phyloP scores from a whole-genome alignment of 768 basidiomycete species.

The Pleurotus eryngii region DNA sequence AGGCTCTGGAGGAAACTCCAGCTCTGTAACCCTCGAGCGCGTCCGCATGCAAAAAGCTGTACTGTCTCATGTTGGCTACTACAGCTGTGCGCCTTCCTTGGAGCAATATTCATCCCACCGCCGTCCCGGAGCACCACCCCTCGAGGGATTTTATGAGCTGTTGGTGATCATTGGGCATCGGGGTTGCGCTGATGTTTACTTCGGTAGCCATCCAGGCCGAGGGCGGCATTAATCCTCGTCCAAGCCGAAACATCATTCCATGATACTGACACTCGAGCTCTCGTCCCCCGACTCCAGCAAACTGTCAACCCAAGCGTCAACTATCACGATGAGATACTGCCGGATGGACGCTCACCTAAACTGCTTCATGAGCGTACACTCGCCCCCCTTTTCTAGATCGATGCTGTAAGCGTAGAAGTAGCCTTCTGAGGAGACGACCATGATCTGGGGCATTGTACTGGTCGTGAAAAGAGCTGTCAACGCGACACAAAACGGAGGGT shows the following conservation, averaged over 20 bases:
- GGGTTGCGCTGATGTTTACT: too few species aligned
- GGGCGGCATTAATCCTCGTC: too few species aligned
- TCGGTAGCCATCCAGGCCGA: too few species aligned
- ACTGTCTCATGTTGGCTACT: too few species aligned
- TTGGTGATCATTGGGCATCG: too few species aligned
- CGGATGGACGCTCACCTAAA: constrained; percentile 52
- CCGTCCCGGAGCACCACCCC: too few species aligned
- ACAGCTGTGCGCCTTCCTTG: too few species aligned
- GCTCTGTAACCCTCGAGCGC: too few species aligned
- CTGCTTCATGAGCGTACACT: constrained; percentile 93
- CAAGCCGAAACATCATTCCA: not conserved
- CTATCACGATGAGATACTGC: not conserved
- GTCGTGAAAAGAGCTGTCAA: not conserved
- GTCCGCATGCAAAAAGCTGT: too few species aligned
- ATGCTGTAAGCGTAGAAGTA: constrained; percentile 96
- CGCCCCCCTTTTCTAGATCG: constrained; percentile 93
- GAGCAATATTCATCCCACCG: too few species aligned
- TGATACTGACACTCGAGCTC: constrained; percentile 10
- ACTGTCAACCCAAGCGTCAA: constrained; percentile 14
- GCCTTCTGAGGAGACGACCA: constrained; percentile 95
- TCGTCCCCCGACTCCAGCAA: constrained; percentile 32
- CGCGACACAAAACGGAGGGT: not conserved
- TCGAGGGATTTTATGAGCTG: too few species aligned
- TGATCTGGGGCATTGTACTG: constrained; percentile 92
- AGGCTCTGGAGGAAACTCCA: too few species aligned